Evolutionary conservation across 225 moss, liverwort and hornwort species (phyloP).

Genomic region (Pleurozium schreberi): DNA sequence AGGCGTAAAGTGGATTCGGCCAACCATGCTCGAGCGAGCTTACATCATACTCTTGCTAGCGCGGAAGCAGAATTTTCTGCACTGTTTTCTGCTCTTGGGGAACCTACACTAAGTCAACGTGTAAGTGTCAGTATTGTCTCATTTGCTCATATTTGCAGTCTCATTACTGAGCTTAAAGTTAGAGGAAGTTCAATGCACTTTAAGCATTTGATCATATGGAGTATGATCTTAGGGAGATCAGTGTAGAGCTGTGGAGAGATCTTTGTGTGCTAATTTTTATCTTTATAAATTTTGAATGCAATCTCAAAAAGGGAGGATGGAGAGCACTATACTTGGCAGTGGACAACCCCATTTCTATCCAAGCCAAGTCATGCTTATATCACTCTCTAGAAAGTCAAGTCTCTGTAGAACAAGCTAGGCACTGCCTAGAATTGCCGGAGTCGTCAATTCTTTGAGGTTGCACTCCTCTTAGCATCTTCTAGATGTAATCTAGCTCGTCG

Average conservation of each 20-base stretch:
- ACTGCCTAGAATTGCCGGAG: not conserved
- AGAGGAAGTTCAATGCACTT: not conserved
- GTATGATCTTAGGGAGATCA: not conserved
- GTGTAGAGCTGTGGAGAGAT: not conserved
- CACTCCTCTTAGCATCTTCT: not conserved
- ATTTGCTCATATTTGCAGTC: not conserved
- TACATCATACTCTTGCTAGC: conserved; percentile 28
- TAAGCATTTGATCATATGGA: not conserved
- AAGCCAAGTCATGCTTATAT: not conserved
- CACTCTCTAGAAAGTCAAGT: not conserved
- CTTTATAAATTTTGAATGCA: not conserved
- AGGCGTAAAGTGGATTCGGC: too few relatives aligned
- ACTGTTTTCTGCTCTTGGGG: conserved; percentile 34
- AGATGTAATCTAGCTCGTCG: not conserved
- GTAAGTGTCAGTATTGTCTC: not conserved
- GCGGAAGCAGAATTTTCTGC: conserved; percentile 33
- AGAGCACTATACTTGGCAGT: not conserved
- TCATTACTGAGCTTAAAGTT: not conserved
- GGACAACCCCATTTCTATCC: not conserved
- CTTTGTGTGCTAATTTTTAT: not conserved
- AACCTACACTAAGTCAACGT: conserved; percentile 20
- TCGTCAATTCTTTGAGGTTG: not conserved
- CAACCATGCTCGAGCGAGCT: too few relatives aligned
- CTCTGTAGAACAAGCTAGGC: not conserved
- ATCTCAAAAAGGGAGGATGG: not conserved